A percentile compares a stretch with the other conserved stretches of the same genome.
Conservation (phyloP, 192 early-diverging fungal species). For the Coemansia sp. region DNA sequence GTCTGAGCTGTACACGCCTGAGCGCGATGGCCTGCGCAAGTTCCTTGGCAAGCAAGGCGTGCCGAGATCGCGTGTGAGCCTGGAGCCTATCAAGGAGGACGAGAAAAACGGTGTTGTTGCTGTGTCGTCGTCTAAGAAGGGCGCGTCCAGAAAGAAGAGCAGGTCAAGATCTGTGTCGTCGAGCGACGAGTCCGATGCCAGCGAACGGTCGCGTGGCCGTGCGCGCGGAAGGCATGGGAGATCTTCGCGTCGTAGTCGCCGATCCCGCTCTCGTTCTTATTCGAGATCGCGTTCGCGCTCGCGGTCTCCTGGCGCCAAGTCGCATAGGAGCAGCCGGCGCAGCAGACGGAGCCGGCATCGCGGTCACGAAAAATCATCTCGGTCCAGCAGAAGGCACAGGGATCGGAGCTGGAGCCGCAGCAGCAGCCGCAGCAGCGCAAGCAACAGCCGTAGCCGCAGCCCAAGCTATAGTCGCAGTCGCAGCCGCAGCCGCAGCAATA, state of each 20-base stretch:
- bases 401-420: constrained; percentile 11
- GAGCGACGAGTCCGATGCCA: constrained; percentile 14
- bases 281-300: constrained; percentile 27
- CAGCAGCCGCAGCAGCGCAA: constrained; percentile 11
- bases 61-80: constrained; percentile 30
- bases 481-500: constrained; percentile 10
- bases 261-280: constrained; percentile 11
- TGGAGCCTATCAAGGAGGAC: constrained; percentile 32
- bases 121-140: not conserved
- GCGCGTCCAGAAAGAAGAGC: constrained; percentile 9
- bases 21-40: constrained; percentile 50
- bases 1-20: constrained; percentile 43
- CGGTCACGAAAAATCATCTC: not conserved
- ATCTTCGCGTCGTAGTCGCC: constrained; percentile 15
- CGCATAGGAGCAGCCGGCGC: constrained; percentile 14
- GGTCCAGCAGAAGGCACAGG: constrained; percentile 12
- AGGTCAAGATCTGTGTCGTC: constrained; percentile 18
- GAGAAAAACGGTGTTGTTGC: not conserved
- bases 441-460: constrained; percentile 9
- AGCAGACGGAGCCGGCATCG: constrained; percentile 15
- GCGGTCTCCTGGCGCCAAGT: not conserved
- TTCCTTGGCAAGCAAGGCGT: constrained; percentile 51
- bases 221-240: constrained; percentile 8
- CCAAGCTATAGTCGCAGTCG: constrained; percentile 7
- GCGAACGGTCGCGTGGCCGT: constrained; percentile 27